A percentile compares a stretch with the other conserved stretches of the same genome.
These are phyloP conservation scores for Venturia effusa DNA, from an alignment of 2,329 filamentous ascomycete genomes.

Conservation along the genomic window DNA sequence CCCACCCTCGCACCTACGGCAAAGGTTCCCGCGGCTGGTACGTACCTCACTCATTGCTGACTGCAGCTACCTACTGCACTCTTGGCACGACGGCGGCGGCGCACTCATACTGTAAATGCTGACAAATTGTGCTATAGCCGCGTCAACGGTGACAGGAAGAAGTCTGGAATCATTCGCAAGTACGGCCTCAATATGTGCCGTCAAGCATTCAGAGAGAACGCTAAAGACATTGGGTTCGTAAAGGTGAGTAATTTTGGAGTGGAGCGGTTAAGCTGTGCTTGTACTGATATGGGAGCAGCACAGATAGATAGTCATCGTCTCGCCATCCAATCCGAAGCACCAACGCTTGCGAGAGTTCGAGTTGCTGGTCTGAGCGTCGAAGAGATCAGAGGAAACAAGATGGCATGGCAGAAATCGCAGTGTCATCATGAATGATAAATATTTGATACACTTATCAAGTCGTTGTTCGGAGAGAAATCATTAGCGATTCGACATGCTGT, in stretches of 20 bases:
- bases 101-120: not conserved
- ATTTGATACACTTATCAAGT: not conserved
- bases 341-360: not conserved
- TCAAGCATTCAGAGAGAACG: constrained; percentile 61
- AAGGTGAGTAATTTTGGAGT: constrained; percentile 36
- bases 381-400: not conserved
- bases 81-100: not conserved
- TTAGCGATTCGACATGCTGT: not conserved
- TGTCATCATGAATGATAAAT: not conserved
- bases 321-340: not conserved
- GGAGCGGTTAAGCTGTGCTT: not conserved
- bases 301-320: not conserved
- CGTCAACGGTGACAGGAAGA: constrained; percentile 51
- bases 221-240: constrained; percentile 55
- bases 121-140: not conserved
- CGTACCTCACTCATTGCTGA: constrained; percentile 27
- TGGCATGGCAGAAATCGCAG: not conserved
- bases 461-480: not conserved
- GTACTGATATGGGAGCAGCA: not conserved
- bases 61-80: not conserved
- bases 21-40: constrained; percentile 94
- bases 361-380: not conserved
- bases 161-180: constrained; percentile 98
- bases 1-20: constrained; percentile 91
- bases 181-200: constrained; percentile 84